Evolutionary conservation across 345 rosid genomes (phyloP), one percentile per base, ranked within the genome.

Genomic region (Eucalyptus rudis): DNA sequence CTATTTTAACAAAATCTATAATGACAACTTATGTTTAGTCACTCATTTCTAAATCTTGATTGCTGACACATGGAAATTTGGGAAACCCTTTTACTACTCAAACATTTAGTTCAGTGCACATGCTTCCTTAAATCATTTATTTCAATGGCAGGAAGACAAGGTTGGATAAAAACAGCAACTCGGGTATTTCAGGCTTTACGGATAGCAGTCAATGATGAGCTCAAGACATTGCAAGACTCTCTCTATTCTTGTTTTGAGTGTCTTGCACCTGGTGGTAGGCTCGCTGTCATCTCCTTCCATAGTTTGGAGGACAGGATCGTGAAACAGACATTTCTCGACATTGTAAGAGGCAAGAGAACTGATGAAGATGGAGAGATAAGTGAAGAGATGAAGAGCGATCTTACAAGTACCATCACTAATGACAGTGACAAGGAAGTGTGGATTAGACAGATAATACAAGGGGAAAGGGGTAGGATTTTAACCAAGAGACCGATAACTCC

Each of bases 101-200:
- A 25, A 76, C 83, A 27, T 36, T 76, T 5, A 76, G 43, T 76
- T 64, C 47, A 76, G 47, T 76, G 45, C 27, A 1, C 43, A 76
- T 36, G 47, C 83, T 4, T 88, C 27, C 33, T 87, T 25, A 16
- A 81, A 81, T 36, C 62, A 24, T 81, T 24, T 90, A 87, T 88
- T 91, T 56, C 40, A 87, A n/a, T 90, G 95, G 99, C 94, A 76
- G 97, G 99, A 85, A 94, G 99, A 92, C 99, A 94, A 93, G 99
- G 99, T 88, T 97, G 98, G 99, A 93, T 97, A 91, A 96, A 97
- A 91, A 96, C 98, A n/a, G 99, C 99, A 52, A 96, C 97, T 49
- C 93, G 98, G 81, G 99, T 96, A 87, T 97, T 96, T 87, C 99
- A 97, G 91, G 98, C 98, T 44, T 94, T 97, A 84, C 92, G 99